These are phyloP conservation scores for Alternaria tenuissima DNA, from an alignment of 2,329 filamentous ascomycete genomes.

Conservation along the genomic window DNA sequence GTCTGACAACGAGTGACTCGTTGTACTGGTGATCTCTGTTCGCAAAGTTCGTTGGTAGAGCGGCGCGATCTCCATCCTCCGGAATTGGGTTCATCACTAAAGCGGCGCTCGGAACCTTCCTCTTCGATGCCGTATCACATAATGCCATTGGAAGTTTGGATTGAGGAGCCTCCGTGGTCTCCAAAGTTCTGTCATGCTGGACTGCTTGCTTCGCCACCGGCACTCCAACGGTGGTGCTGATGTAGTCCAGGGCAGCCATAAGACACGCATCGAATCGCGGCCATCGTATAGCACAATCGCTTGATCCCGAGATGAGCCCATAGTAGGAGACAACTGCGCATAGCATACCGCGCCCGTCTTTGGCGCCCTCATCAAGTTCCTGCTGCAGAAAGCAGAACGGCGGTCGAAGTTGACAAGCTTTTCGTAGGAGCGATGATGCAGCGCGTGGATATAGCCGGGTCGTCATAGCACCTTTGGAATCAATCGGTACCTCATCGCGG, in stretches of 20 bases:
- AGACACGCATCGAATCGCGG: neutral
- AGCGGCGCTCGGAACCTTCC: neutral
- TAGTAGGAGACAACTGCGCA: constrained; percentile 6
- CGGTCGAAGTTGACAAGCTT: neutral
- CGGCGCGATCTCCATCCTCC: neutral
- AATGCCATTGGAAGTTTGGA: neutral
- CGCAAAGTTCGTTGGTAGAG: neutral
- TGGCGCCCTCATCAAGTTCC: neutral
- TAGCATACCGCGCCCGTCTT: neutral
- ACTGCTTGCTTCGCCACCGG: neutral
- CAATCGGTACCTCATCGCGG: neutral
- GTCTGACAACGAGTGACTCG: neutral
- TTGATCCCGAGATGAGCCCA: neutral
- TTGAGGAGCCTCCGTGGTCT: neutral
- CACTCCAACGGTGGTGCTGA: neutral
- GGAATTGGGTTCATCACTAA: neutral
- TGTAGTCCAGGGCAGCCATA: neutral
- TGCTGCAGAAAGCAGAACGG: constrained; percentile 3
- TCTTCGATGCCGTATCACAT: neutral
- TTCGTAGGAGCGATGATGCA: constrained; percentile 1
- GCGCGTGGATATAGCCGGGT: neutral
- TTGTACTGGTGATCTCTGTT: neutral
- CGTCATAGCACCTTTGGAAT: accelerated
- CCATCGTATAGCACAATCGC: neutral
- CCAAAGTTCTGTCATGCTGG: neutral